Percentiles rank a stretch among this genome's conserved stretches.
phyloP scores from a whole-genome alignment of 225 moss, liverwort and hornwort genomes.

The Neckera pumila region DNA sequence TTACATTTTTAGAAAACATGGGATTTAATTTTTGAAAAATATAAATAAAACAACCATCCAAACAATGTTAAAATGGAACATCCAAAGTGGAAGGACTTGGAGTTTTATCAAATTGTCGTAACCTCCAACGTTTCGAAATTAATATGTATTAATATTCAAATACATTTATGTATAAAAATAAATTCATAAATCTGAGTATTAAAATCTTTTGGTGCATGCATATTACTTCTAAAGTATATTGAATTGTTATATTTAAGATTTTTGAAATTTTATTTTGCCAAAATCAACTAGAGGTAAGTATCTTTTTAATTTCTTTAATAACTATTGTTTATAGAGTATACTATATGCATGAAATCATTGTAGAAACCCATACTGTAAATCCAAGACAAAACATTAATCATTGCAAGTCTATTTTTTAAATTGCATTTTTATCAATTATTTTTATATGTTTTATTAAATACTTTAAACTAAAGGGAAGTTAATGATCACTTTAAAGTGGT shows the following conservation, averaged over 20 bases:
- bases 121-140: accelerated
- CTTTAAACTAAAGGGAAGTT: background rate
- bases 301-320: no score
- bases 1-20: background rate
- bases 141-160: background rate
- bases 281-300: background rate
- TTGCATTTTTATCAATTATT: background rate
- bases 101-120: background rate
- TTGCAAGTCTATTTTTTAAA: background rate
- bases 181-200: no score
- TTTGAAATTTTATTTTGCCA: no score
- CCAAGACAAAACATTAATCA: background rate
- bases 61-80: no score
- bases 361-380: background rate
- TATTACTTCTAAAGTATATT: background rate
- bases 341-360: background rate
- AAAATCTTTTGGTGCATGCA: background rate
- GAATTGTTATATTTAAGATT: background rate
- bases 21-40: background rate
- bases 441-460: background rate
- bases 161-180: no score
- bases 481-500: background rate
- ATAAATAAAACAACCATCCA: no score
- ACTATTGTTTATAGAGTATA: background rate
- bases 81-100: background rate